These are phyloP conservation scores for Ophiostoma fasciatum DNA, from an alignment of 2,329 filamentous ascomycete species.

Conservation along the genomic window DNA sequence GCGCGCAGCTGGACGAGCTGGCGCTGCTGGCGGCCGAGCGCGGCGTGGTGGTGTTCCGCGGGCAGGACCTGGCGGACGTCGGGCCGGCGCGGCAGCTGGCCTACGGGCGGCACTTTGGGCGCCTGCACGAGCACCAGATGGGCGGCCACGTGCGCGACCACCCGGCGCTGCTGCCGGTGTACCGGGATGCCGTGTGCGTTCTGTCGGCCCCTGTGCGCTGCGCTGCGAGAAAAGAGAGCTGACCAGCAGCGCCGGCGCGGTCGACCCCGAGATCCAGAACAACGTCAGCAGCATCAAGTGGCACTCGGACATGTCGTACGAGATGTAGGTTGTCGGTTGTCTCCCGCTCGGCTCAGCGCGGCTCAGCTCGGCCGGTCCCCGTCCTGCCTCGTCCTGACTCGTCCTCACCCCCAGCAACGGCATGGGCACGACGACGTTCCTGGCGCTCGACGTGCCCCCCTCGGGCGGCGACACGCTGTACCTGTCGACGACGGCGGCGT, in stretches of 20 bases:
- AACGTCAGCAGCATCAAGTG: slow-evolving; percentile 15
- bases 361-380: no score
- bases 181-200: slow-evolving; percentile 18
- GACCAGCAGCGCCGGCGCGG: slow-evolving; percentile 10
- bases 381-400: no score
- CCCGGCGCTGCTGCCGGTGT: slow-evolving; percentile 25
- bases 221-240: no score
- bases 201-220: no score
- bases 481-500: slow-evolving; percentile 11
- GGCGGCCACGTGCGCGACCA: slow-evolving; percentile 26
- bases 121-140: slow-evolving; percentile 28
- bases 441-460: slow-evolving; percentile 11
- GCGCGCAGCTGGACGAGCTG: slow-evolving; percentile 52
- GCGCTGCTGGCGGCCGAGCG: slow-evolving; percentile 55
- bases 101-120: slow-evolving; percentile 29
- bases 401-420: slow-evolving; percentile 9
- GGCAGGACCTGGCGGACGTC: slow-evolving; percentile 49
- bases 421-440: slow-evolving; percentile 14
- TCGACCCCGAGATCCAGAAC: slow-evolving; percentile 14
- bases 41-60: slow-evolving; percentile 51
- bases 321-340: slow-evolving; percentile 6
- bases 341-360: no score
- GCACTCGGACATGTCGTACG: slow-evolving; percentile 15
- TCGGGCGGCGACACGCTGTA: slow-evolving; percentile 13
- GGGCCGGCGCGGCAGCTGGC: slow-evolving; percentile 43